Percentiles rank a stretch among this genome's conserved stretches.
These are phyloP conservation scores for Kurtzmaniella cleridarum DNA, from an alignment of 805 yeast species.

Conservation along the genomic window DNA sequence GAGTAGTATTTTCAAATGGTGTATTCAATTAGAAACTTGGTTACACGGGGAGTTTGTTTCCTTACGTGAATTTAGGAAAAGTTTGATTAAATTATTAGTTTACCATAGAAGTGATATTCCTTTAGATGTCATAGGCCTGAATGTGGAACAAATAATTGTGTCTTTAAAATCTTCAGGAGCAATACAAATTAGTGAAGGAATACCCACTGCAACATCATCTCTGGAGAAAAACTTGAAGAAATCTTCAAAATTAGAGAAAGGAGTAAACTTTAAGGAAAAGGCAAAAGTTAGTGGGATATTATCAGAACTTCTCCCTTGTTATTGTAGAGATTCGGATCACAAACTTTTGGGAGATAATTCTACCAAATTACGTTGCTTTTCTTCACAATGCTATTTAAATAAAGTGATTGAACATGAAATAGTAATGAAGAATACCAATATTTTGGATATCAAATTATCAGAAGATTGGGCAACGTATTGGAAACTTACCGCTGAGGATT, in stretches of 20 bases:
- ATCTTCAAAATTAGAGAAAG: conserved; percentile 1
- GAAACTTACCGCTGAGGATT: conserved; percentile 52
- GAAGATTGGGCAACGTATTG: conserved; percentile 65
- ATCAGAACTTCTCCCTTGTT: conserved; percentile 42
- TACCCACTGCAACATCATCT: conserved; percentile 1
- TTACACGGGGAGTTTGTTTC: conserved; percentile 47
- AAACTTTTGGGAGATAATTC: not conserved
- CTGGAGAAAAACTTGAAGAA: not conserved
- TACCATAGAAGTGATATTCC: conserved; percentile 46
- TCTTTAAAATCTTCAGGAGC: conserved; percentile 40
- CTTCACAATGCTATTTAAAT: conserved; percentile 32
- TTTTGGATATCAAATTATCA: conserved; percentile 27
- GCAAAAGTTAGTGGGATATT: conserved; percentile 35
- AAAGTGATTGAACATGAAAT: conserved; percentile 23
- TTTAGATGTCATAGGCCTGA: conserved; percentile 44
- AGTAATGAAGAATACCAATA: conserved; percentile 17
- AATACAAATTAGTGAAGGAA: conserved; percentile 11
- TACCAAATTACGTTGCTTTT: conserved; percentile 24
- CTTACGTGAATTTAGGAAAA: conserved; percentile 46
- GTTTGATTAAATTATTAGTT: conserved; percentile 47
- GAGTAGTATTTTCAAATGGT: conserved; percentile 50
- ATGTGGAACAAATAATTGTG: conserved; percentile 44
- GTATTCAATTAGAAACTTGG: conserved; percentile 48
- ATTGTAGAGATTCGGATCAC: conserved; percentile 28
- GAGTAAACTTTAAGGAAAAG: conserved; percentile 13